phyloP scores from a whole-genome alignment of 2,329 filamentous ascomycete genomes.

The Monosporascus ibericus region DNA sequence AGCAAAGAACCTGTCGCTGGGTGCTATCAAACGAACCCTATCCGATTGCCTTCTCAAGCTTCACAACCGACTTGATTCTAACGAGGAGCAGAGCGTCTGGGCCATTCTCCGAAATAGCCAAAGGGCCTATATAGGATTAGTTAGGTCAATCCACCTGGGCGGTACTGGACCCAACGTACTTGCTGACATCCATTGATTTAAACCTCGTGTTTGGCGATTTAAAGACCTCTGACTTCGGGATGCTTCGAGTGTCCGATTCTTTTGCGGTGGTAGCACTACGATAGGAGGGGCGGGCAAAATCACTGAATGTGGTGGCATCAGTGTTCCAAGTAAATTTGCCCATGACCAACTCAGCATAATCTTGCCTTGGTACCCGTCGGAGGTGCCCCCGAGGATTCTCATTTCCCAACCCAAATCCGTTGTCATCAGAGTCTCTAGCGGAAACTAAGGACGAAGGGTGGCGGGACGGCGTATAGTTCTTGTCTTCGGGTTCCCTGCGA shows the following conservation, averaged over 20 bases:
- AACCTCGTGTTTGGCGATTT: not conserved
- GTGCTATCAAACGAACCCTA: too few relatives aligned
- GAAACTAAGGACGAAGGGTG: conserved; percentile 5
- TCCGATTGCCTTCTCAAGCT: not conserved
- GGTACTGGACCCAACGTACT: not conserved
- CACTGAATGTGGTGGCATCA: conserved; percentile 13
- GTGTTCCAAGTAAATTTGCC: conserved; percentile 18
- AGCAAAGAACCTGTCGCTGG: too few relatives aligned
- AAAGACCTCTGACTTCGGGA: not conserved
- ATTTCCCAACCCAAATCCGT: conserved; percentile 1
- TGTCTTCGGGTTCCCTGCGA: conserved; percentile 11
- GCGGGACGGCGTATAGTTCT: conserved; percentile 11
- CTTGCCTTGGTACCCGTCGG: conserved; percentile 17
- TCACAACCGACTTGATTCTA: conserved; percentile 2
- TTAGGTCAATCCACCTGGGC: conserved; percentile 4
- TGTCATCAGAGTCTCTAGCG: conserved; percentile 8
- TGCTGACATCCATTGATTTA: not conserved
- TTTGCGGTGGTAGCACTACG: not conserved
- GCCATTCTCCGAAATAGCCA: conserved; percentile 25
- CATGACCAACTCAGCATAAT: conserved; percentile 23
- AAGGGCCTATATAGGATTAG: conserved; percentile 18
- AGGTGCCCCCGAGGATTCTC: conserved; percentile 17
- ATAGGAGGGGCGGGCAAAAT: conserved; percentile 8
- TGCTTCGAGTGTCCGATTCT: not conserved
- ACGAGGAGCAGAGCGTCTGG: conserved; percentile 24